Conservation (phyloP, 2,329 filamentous ascomycete genomes). For the Malbranchea cinnamomea region DNA sequence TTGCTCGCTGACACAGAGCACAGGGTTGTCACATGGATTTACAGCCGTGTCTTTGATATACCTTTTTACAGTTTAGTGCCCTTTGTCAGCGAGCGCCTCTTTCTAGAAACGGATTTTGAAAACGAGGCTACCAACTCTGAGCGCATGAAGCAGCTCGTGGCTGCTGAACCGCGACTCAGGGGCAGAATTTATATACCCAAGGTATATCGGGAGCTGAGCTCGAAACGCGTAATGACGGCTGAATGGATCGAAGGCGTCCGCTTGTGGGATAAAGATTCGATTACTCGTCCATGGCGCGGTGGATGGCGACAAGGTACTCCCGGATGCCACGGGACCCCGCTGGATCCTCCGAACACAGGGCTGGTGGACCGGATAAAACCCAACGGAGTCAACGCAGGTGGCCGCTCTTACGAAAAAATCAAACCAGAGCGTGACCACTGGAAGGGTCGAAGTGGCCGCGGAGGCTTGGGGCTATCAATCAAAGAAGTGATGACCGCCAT, state of each 20-base stretch:
- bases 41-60: conserved; percentile 81
- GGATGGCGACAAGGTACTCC: conserved; percentile 62
- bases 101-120: conserved; percentile 85
- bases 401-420: conserved; percentile 38
- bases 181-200: conserved; percentile 77
- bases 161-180: conserved; percentile 57
- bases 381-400: too few relatives aligned
- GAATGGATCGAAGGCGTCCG: conserved; percentile 96
- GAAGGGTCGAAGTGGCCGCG: conserved; percentile 56
- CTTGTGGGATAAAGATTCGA: conserved; percentile 77
- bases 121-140: conserved; percentile 84
- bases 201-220: conserved; percentile 69
- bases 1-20: too few relatives aligned
- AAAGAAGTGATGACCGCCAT: conserved; percentile 93
- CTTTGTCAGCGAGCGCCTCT: conserved; percentile 81
- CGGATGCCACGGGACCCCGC: conserved; percentile 53
- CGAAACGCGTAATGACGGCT: conserved; percentile 73
- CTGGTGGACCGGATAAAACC: conserved; percentile 16
- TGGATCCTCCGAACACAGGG: conserved; percentile 39
- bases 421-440: conserved; percentile 72
- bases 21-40: conserved; percentile 65
- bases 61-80: conserved; percentile 82
- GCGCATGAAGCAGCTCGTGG: conserved; percentile 64
- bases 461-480: conserved; percentile 68
- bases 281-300: conserved; percentile 64